Base-by-base conservation (phyloP, 1,139 yeast genomes). In the Hyphopichia buzzinii region DNA sequence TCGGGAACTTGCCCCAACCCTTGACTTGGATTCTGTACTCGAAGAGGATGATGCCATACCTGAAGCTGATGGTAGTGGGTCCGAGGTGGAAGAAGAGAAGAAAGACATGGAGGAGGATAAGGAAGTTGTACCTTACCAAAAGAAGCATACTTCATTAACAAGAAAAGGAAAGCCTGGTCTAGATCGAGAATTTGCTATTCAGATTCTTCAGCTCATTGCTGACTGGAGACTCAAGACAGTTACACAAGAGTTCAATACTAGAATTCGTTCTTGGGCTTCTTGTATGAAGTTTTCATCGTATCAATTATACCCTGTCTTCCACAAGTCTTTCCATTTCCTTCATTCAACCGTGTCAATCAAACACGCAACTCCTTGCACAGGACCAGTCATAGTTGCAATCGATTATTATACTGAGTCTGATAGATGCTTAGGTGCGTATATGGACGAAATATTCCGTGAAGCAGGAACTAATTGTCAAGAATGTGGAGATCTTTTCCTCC, bases 321-420 rank as follows among this genome's bases (percentile, higher is more conserved):
- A 90, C 52, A 95, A 88, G 50, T 83, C 77, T 46, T 78, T 92
- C 23, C 79, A 86, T 12, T 77, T 89, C 12, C 65, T 92, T 26
- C 88, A 84, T 53, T 84, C 96, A 0, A 78, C 87, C 55, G 92
- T 90, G 1, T 86, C 95, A 4, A 78, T 81, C 11, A 85, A 81
- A 46, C 85, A 88, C 31, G 86, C 95, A 0, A 88, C 96, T 0
- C 97, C 97, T 0, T 94, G 98, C 53, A 70, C 81, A 34, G 97
- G 97, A 0, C 98, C 99, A 0, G 88, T 79, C 37, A 70, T 82
- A 23, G 79, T 87, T 21, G 79, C 82, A 2, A 82, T 90, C 37
- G 96, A 90, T 46, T 94, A 76, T 54, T 94, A 92, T 55, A 82
- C 96, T 64, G 96, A 89, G 34, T 86, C 83, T 42, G 98, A 94